Evolutionary conservation across 202 grass and related monocot genomes (phyloP), one percentile per base, ranked within the genome.

Genomic region (Carex arenaria): DNA sequence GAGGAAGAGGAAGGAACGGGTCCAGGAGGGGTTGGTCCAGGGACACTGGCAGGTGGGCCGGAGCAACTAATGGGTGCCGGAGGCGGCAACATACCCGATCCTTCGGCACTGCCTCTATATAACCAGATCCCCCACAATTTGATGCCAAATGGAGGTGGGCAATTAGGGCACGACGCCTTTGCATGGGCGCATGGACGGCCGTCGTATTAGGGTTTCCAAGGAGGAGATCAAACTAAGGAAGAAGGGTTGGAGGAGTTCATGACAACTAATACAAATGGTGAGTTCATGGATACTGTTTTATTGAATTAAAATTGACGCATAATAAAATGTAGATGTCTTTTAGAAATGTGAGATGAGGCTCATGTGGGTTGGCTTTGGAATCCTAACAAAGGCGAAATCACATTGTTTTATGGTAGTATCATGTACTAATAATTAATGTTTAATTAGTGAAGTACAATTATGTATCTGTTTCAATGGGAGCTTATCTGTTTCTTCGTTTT

Each of bases 281-380:
- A 88, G 20, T 82, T 84, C 63, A 55, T 92, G 87, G 85, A 64
- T 64, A 94, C 89, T 94, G 87, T 94, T 94, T 86, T 89, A 94
- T 92, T 94, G 87, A 87, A 89, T 73, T 62, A 83, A 61, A 28
- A 40, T 63, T 81, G 62, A 81, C 62, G 53, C 15, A 78, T 78
- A 49, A 72, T 57, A 81, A 66, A 65, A 65, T 36, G 26, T 60
- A 60, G 74, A 70, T 82, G 54, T 82, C 43, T 70, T 54, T 32
- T 82, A 69, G 62, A 38, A 82, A 68, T 81, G 28, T 82, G 43
- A 57, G 80, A 82, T 82, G 80, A 69, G 68, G 80, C 43, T 82
- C 80, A 82, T 54, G 80, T 70, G 61, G 60, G 64, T 70, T 67
- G 47, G 26, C 20, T 82, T 66, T 82, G 80, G 80, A 81, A 81